Conservation (phyloP, 441 rosid species). For the Rhodomyrtus psidioides region DNA sequence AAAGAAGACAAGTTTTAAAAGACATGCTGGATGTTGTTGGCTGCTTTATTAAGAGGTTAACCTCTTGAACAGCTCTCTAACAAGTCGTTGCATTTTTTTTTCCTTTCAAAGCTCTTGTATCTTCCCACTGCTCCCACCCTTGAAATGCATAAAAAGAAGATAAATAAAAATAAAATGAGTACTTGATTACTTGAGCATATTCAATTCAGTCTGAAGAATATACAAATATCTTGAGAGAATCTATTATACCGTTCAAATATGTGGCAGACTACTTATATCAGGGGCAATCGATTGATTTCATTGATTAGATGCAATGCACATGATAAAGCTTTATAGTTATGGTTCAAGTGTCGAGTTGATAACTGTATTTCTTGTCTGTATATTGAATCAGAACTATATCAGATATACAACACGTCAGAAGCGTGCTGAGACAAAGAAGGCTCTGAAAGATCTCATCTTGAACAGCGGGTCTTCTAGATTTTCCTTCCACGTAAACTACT, state of each 20-base stretch:
- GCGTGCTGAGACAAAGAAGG: constrained; percentile 46
- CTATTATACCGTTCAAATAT: background rate
- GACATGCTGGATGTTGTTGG: background rate
- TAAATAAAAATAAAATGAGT: background rate
- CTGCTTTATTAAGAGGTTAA: background rate
- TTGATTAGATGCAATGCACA: background rate
- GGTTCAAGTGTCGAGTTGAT: background rate
- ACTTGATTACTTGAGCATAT: background rate
- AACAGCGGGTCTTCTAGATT: constrained; percentile 21
- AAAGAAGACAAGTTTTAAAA: background rate
- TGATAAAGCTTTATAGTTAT: background rate
- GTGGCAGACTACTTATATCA: background rate
- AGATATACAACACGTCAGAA: constrained; percentile 39
- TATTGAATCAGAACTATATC: constrained; percentile 21
- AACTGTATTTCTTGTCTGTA: background rate
- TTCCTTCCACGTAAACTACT: constrained; percentile 29
- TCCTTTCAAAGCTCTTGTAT: background rate
- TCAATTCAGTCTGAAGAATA: background rate
- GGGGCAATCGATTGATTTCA: background rate
- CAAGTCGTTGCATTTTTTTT: background rate
- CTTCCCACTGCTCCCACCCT: background rate
- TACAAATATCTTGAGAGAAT: background rate
- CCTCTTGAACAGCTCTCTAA: background rate
- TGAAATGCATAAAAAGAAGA: background rate
- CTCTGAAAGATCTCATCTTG: constrained; percentile 39